Evolutionary conservation across 768 basidiomycete species (phyloP), one percentile per base, ranked within the genome.

Genomic region (Udeniomyces megalosporus): DNA sequence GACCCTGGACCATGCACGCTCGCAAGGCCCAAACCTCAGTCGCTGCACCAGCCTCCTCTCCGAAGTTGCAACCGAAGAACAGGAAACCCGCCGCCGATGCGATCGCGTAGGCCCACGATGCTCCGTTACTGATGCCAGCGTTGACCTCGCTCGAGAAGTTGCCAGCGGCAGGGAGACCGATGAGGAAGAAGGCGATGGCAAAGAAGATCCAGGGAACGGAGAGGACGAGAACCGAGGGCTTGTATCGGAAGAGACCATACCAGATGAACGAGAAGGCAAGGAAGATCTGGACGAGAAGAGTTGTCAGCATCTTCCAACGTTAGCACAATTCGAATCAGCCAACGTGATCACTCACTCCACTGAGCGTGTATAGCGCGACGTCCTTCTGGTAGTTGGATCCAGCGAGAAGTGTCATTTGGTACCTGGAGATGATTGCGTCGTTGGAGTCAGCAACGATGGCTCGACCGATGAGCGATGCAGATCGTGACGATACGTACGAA

Each of bases 1-100:
- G 85, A 45, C 91, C 91, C 74, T 95, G 91, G 0, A 95, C 91
- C 65, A 92, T 76, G 71, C 89, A 92, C 14, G 91, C 91, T 34
- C 91, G 81, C 63, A 90, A 71, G 32, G 84, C 86, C 91, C 91
- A 95, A 17, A 92, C 83, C 73, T 95, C 91, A 7, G 91, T 92
- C 1, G 91, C 88, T 59, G 91, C 89, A 69, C 91, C 90, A 82
- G 90, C 91, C 79, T 93, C 91, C 76, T 95, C 91, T 72, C 91
- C 91, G 72, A 95, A 95, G 74, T 95, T 95, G 66, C 92, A 79
- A 70, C 90, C 91, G 69, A 95, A 95, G 80, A 89, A 92, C 53
- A 82, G 76, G 79, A 93, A 95, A 12, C 88, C 84, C 32, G 88
- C 91, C 14, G 90, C 84, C n/a, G 91, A 93, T 22, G 85, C 90